These are phyloP conservation scores for Agapanthus africanus DNA, from an alignment of 106 monocot genomes.

Conservation along the genomic window DNA sequence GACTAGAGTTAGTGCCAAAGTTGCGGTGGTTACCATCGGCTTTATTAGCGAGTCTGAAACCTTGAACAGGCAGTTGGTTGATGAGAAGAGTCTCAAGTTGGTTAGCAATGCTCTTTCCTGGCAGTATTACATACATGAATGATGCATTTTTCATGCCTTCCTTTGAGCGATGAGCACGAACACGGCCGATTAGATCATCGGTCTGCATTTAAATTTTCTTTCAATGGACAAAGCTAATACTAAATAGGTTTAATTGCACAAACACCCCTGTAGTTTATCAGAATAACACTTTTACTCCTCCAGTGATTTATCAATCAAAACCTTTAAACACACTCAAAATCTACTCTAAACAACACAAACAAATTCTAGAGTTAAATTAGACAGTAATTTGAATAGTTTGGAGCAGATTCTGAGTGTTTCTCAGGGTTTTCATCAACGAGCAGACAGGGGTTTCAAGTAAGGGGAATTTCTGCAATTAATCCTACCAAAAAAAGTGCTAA, in stretches of 20 bases:
- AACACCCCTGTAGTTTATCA: too few species aligned
- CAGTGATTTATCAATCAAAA: too few species aligned
- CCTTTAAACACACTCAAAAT: too few species aligned
- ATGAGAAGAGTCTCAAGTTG: slow-evolving; percentile 94
- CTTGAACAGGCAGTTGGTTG: slow-evolving; percentile 73
- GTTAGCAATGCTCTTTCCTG: slow-evolving; percentile 90
- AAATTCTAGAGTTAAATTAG: too few species aligned
- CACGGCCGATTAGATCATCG: slow-evolving; percentile 78
- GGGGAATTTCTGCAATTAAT: too few species aligned
- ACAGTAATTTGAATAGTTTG: too few species aligned
- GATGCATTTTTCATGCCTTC: slow-evolving; percentile 54
- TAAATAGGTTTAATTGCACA: too few species aligned
- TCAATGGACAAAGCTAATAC: background rate
- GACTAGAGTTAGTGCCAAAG: slow-evolving; percentile 55
- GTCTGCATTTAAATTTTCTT: slow-evolving; percentile 45
- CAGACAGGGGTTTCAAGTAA: too few species aligned
- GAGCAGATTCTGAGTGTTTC: too few species aligned
- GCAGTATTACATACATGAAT: slow-evolving; percentile 61
- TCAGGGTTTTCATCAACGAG: too few species aligned
- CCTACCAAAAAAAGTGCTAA: background rate
- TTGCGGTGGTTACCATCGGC: slow-evolving; percentile 90
- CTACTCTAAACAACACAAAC: too few species aligned
- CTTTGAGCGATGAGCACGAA: slow-evolving; percentile 65
- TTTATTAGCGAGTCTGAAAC: slow-evolving; percentile 58
- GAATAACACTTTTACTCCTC: too few species aligned